Base-by-base conservation (phyloP, 495 filamentous ascomycete genomes). In the Hypoxylon crocopeplum region DNA sequence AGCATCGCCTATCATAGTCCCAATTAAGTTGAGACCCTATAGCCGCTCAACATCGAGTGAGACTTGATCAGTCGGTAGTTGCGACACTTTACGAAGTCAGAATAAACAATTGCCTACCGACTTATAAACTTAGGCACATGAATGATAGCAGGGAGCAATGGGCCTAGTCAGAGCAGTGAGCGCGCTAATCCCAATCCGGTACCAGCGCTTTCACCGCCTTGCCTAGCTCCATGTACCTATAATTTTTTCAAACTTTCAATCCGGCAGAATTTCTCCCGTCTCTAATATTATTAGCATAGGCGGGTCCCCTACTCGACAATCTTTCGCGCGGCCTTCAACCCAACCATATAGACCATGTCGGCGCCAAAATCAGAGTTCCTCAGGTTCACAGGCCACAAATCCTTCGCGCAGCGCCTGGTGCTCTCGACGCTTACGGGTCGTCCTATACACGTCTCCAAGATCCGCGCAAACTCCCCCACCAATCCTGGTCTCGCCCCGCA, bases 391-490 rank as follows among this genome's bases (percentile, higher is more conserved):
- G 84, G 88, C 64, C 92, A 96, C 70, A 86, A 87, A 62, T 85
- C 87, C 54, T 87, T 99, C 46, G 79, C 88, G 27, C 85, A 90
- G 46, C 91, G 95, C 24, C 85, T 98, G 20, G 85, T 96, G 15
- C 88, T 99, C 46, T 81, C 93, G 19, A 97, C 94, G 2, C 84
- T 99, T 37, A 97, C 91, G 22, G 95, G 95, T 56, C 85, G 87
- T 19, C 86, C 93, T 5, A 75, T 99, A 29, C 91, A 92, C 71
- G 90, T 99, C 69, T 93, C 93, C 27, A 87, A 93, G 72, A 98
- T 99, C 75, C 90, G 95, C 53, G 80, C 90, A 24, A 86, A 87
- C 30, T 96, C 91, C 21, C 83, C 87, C 40, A 91, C 88, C 12
- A 83, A 88, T 61, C 91, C 94, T 5, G 95, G 95, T 63, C 88